phyloP scores from a whole-genome alignment of 1,139 yeast species.

The Suhomyces bokatorum region DNA sequence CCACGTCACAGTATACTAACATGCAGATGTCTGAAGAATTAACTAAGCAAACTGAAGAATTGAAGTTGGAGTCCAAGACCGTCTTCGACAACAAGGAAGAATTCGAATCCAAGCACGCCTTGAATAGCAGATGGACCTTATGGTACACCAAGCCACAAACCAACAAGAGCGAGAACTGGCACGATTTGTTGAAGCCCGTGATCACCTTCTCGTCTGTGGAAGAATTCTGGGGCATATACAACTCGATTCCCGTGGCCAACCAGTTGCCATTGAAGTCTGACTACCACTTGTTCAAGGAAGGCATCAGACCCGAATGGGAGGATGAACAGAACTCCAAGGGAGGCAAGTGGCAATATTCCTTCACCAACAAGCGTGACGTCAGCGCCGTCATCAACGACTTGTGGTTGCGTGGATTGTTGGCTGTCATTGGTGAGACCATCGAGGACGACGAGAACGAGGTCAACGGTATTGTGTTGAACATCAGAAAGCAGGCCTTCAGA shows the following conservation, averaged over 20 bases:
- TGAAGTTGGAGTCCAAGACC: constrained; percentile 54
- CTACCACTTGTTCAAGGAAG: constrained; percentile 93
- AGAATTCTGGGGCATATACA: constrained; percentile 98
- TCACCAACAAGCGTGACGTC: constrained; percentile 66
- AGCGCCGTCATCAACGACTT: constrained; percentile 74
- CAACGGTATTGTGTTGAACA: constrained; percentile 90
- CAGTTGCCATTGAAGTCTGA: constrained; percentile 92
- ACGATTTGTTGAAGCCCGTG: constrained; percentile 88
- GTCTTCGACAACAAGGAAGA: constrained; percentile 69
- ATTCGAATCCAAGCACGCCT: constrained; percentile 84
- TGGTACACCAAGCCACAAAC: constrained; percentile 97
- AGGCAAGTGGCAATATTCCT: constrained; percentile 84
- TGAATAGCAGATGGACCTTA: constrained; percentile 90
- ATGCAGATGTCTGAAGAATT: constrained; percentile 52
- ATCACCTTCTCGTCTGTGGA: constrained; percentile 91
- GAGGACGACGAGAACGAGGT: constrained; percentile 89
- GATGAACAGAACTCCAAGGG: constrained; percentile 84
- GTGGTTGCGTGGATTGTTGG: constrained; percentile 89
- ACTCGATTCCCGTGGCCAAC: constrained; percentile 88
- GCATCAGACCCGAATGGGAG: constrained; percentile 98
- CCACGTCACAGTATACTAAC: constrained; percentile 15
- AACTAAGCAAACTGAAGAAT: constrained; percentile 53
- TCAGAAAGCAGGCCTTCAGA: constrained; percentile 80
- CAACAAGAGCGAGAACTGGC: constrained; percentile 82
- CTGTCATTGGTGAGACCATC: constrained; percentile 94